Evolutionary conservation across 192 early-diverging fungal species (phyloP).

Genomic region (Coemansia biformis): DNA sequence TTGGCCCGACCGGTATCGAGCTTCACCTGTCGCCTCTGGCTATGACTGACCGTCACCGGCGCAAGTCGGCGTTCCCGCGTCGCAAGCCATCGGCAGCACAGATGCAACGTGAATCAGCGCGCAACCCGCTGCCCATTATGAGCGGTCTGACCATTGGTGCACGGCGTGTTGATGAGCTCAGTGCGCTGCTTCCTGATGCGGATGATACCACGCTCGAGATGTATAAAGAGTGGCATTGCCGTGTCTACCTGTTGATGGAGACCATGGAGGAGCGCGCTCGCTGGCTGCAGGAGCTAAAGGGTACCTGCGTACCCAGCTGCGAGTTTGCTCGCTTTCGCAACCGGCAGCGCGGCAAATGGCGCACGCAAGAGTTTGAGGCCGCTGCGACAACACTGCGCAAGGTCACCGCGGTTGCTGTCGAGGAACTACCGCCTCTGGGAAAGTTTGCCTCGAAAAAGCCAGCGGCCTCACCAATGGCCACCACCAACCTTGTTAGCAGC

Average conservation of each 20-base stretch:
- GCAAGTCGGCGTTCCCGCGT: constrained; percentile 46
- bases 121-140: constrained; percentile 9
- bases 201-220: constrained; percentile 28
- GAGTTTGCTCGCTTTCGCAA: constrained; percentile 38
- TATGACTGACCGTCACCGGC: constrained; percentile 51
- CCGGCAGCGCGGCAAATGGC: constrained; percentile 27
- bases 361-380: constrained; percentile 17
- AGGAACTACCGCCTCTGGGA: neutral
- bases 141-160: neutral
- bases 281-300: constrained; percentile 39
- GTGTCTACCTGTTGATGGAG: constrained; percentile 46
- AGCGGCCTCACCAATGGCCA: neutral
- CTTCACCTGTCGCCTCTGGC: constrained; percentile 42
- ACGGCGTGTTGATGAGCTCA: constrained; percentile 3
- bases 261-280: constrained; percentile 33
- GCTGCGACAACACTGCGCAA: constrained; percentile 26
- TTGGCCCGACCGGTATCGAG: constrained; percentile 46
- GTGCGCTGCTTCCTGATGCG: constrained; percentile 8
- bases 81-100: neutral
- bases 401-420: neutral
- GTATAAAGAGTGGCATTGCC: constrained; percentile 49
- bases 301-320: constrained; percentile 33
- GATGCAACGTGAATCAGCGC: constrained; percentile 6
- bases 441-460: neutral
- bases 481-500: neutral